These are phyloP conservation scores for Metschnikowia corniflorae DNA, from an alignment of 805 yeast genomes.

Conservation along the genomic window DNA sequence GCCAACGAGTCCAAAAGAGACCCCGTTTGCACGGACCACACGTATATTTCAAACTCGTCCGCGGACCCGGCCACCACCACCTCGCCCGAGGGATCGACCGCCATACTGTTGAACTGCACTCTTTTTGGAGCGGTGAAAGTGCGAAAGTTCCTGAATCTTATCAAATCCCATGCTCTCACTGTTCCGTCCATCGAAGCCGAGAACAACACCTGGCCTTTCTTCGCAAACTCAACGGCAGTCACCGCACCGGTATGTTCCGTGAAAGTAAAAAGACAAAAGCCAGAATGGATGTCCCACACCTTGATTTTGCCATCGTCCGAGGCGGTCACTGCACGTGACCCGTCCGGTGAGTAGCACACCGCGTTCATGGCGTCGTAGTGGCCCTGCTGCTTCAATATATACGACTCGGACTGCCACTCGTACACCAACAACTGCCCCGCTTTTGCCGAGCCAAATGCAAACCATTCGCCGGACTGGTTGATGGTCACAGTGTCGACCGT, in stretches of 20 bases:
- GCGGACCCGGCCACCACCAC: constrained; percentile 92
- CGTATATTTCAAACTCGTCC: constrained; percentile 85
- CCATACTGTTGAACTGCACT: constrained; percentile 80
- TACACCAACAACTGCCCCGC: constrained; percentile 93
- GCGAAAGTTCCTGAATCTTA: constrained; percentile 89
- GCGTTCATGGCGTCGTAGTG: constrained; percentile 90
- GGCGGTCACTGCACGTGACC: constrained; percentile 86
- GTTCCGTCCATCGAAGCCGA: constrained; percentile 95
- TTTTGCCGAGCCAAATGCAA: constrained; percentile 88
- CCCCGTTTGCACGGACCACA: constrained; percentile 97
- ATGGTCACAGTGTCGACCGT: constrained; percentile 79
- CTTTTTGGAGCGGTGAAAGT: constrained; percentile 90
- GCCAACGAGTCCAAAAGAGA: constrained; percentile 82
- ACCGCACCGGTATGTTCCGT: constrained; percentile 88
- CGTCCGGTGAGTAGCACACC: constrained; percentile 90
- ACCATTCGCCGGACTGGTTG: constrained; percentile 90
- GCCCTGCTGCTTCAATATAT: constrained; percentile 93
- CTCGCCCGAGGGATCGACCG: constrained; percentile 97
- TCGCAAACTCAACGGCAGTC: constrained; percentile 82
- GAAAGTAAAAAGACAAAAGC: constrained; percentile 89
- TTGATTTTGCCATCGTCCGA: constrained; percentile 96
- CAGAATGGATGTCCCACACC: constrained; percentile 92
- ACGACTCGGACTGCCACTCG: constrained; percentile 98
- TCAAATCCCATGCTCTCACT: constrained; percentile 93
- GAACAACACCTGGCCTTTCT: constrained; percentile 85